Evolutionary conservation across 495 filamentous ascomycete species (phyloP).

Genomic region (Talaromyces adpressus): DNA sequence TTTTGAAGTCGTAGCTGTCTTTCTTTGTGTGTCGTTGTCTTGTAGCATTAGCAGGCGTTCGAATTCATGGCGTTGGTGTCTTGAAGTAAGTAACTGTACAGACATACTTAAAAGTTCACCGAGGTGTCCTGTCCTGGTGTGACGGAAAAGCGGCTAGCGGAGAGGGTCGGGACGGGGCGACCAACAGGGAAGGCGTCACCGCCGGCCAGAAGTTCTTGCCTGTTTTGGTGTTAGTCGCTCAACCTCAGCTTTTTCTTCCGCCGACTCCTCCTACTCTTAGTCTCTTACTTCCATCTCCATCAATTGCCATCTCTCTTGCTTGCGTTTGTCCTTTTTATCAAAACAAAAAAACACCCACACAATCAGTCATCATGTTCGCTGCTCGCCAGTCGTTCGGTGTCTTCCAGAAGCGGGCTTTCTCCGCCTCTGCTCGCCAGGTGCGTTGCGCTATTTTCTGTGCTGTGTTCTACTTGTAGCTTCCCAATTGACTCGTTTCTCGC

Average conservation of each 20-base stretch:
- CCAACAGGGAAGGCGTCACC: not conserved
- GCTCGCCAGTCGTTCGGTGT: constrained; percentile 62
- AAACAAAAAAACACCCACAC: not conserved
- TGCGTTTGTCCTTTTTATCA: constrained; percentile 12
- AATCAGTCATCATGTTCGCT: constrained; percentile 61
- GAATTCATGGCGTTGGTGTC: not conserved
- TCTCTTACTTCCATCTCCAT: not conserved
- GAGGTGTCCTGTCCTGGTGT: not conserved
- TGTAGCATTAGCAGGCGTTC: constrained; percentile 7
- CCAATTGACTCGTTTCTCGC: constrained; percentile 25
- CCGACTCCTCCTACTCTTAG: constrained; percentile 2
- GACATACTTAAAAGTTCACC: not conserved
- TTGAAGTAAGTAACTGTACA: not conserved
- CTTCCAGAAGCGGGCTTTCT: constrained; percentile 87
- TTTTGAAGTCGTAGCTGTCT: constrained; percentile 49
- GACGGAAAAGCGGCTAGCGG: constrained; percentile 1
- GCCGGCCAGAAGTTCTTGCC: not conserved
- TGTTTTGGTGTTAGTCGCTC: constrained; percentile 3
- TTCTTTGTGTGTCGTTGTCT: not conserved
- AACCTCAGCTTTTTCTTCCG: constrained; percentile 11
- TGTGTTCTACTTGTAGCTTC: not conserved
- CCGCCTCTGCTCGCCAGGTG: constrained; percentile 85
- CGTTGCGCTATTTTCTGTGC: constrained; percentile 19
- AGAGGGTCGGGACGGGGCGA: not conserved
- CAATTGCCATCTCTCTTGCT: not conserved